Evolutionary conservation across 2,329 filamentous ascomycete species (phyloP).

Genomic region (Xylariaceae sp.): DNA sequence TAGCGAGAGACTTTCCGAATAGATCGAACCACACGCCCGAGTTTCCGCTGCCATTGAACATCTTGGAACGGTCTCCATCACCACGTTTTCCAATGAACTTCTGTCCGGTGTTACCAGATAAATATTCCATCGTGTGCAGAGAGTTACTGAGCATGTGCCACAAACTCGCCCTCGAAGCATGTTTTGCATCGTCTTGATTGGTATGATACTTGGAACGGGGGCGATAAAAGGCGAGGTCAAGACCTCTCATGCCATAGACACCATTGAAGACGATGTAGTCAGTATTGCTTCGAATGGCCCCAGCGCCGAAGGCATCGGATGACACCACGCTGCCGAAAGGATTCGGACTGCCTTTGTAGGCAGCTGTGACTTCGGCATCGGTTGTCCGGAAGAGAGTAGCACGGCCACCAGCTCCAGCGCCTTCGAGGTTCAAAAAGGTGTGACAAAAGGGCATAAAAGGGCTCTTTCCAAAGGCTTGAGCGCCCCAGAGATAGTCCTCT

Average conservation of each 20-base stretch:
- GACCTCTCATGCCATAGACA: constrained; percentile 75
- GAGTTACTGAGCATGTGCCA: constrained; percentile 96
- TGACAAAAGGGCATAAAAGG: constrained; percentile 77
- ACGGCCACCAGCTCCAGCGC: constrained; percentile 85
- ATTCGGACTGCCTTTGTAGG: constrained; percentile 68
- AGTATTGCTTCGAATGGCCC: constrained; percentile 79
- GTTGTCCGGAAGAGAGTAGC: constrained; percentile 86
- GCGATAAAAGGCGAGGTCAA: constrained; percentile 89
- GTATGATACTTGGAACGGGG: constrained; percentile 89
- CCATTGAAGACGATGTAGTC: constrained; percentile 84
- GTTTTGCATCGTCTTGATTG: constrained; percentile 77
- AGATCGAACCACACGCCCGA: constrained; percentile 91
- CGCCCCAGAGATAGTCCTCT: constrained; percentile 88
- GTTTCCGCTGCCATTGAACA: constrained; percentile 64
- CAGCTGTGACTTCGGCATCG: constrained; percentile 79
- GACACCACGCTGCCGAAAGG: constrained; percentile 84
- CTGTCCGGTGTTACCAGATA: constrained; percentile 66
- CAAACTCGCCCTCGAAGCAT: constrained; percentile 67
- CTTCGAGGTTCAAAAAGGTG: constrained; percentile 92
- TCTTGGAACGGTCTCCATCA: constrained; percentile 56
- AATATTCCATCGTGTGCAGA: constrained; percentile 67
- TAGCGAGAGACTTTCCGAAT: constrained; percentile 74
- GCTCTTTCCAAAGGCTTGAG: constrained; percentile 79
- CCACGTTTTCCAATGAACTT: constrained; percentile 55
- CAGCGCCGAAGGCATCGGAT: constrained; percentile 78